Evolutionary conservation across 75 land plant genomes (phyloP), one percentile per base, ranked within the genome.

Genomic region (Pinus albicaulis): DNA sequence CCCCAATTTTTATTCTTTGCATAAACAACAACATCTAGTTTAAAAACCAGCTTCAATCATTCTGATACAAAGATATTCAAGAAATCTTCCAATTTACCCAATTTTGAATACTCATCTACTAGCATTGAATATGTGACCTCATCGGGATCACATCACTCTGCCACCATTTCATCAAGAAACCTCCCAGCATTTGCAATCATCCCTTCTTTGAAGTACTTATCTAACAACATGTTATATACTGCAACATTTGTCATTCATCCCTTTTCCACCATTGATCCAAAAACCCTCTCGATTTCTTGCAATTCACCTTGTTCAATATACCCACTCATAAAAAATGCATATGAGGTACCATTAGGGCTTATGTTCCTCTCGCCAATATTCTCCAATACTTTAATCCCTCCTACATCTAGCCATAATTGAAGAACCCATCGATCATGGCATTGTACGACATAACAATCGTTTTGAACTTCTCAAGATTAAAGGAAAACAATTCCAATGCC

Each of bases 281-380:
- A 53, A 26, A 72, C 19, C 73, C 25, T 72, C 31, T 72, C 31
- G 12, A 57, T 31, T 28, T 72, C 73, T 26, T 23, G 19, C 73
- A 72, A 55, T 19, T 72, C 23, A 4, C 57, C 83, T 44, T 78
- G 56, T 56, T 78, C 62, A 26, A 74, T 79, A 1, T 85, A 71
- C 16, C 76, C 86, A 26, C 53, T 77, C 15, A 89, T 60, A 78
- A 92, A 71, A 55, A 76, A 73, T 20, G 85, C 86, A 78, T 87
- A 89, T 8, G 77, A 78, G 0, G 24, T 16, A 15, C 70, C 41
- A 76, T 89, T 77, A 5, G 94, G 92, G 41, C 71, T 83, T n/a
- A 84, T 76, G 57, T 85, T 83, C 36, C 56, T 73, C 38, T 83
- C 92, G 19, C 59, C 71, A 82, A 92, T 77, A 74, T 77, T 89